Percentiles rank a stretch among this genome's conserved stretches.
phyloP scores from a whole-genome alignment of 371 early-diverging fungal species.

The Mortierella sp. region DNA sequence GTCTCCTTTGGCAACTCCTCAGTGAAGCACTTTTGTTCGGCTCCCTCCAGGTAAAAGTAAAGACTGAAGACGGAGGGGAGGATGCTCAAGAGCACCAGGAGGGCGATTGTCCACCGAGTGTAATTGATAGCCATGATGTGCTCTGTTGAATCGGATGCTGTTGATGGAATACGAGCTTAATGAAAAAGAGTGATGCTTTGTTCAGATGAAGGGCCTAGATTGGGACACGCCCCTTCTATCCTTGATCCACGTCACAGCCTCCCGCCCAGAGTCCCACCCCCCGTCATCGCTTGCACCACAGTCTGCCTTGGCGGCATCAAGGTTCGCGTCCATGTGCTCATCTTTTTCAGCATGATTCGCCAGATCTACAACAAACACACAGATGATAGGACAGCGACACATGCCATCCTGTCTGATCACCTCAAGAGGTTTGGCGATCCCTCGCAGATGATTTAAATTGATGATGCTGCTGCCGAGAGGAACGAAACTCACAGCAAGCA shows the following conservation, averaged over 20 bases:
- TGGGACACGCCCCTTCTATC: constrained; percentile 1
- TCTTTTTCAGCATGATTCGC: too few relatives aligned
- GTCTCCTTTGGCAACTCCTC: constrained; percentile 95
- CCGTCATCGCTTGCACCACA: too few relatives aligned
- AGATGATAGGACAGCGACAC: too few relatives aligned
- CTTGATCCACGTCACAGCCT: constrained; percentile 17
- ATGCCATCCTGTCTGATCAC: too few relatives aligned
- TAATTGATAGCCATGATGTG: constrained; percentile 43
- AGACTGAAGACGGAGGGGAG: constrained; percentile 61
- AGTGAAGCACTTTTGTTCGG: constrained; percentile 92
- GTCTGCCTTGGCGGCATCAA: too few relatives aligned
- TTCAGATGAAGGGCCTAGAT: neutral
- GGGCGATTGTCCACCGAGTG: constrained; percentile 42
- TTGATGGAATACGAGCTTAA: neutral
- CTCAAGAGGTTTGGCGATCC: too few relatives aligned
- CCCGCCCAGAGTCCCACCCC: too few relatives aligned
- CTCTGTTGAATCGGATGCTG: neutral
- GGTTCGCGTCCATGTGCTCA: too few relatives aligned
- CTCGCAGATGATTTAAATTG: too few relatives aligned
- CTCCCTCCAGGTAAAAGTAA: constrained; percentile 92
- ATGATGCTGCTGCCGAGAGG: too few relatives aligned
- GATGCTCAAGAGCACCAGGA: constrained; percentile 45
- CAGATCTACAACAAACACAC: too few relatives aligned
- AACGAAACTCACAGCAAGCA: too few relatives aligned
- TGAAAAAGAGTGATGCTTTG: neutral